Base-by-base conservation (phyloP, 73 alveolate species). In the Urostyla sp. region DNA sequence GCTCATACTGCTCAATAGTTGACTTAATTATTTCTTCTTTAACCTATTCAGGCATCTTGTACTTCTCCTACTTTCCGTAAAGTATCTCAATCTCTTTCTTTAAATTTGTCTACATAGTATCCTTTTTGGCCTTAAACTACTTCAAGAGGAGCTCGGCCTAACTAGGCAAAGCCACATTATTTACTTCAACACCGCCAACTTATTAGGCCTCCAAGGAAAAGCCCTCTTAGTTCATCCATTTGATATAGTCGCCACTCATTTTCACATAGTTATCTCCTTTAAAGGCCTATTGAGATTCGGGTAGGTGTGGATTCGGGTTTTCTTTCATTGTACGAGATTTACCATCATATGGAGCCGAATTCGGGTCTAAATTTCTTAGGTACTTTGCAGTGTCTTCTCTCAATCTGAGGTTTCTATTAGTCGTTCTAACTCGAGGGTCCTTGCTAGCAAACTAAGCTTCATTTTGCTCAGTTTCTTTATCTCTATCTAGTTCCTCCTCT, bases 321-420 rank as follows among this genome's bases (percentile, higher is more conserved):
- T 78, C 95, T 81, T 91, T 88, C 91, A 92, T 74, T 16, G 95
- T 85, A 73, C 97, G 66, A 31, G 93, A 74, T 73, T 92, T 92
- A 6, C 93, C 91, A 61, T 84, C 93, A 55, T 88, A 92, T 23
- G 53, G 69, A 30, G 97, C 95, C 16, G 92, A 88, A 36, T 92
- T 81, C 2, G 87, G 87, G 73, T 79, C 91, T 1, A 92, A 52
- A 55, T 92, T 88, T 43, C 90, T 82, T 13, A 92, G 81, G 73
- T 92, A 92, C 57, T 92, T 92, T 18, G 94, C 98, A 55, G 88
- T 89, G 49, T 92, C 95, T 45, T 88, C 93, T 66, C 98, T 84
- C 10, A 87, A 85, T 79, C 98, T 79, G 34, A 92, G 55, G 85
- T 88, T 87, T 49, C 91, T 76, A 0, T 86, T 80, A 48, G 87